A percentile compares a stretch with the other conserved stretches of the same genome.
Evolutionary conservation across 2,329 filamentous ascomycete species (phyloP).

Genomic region (Colletotrichum theobromicola): DNA sequence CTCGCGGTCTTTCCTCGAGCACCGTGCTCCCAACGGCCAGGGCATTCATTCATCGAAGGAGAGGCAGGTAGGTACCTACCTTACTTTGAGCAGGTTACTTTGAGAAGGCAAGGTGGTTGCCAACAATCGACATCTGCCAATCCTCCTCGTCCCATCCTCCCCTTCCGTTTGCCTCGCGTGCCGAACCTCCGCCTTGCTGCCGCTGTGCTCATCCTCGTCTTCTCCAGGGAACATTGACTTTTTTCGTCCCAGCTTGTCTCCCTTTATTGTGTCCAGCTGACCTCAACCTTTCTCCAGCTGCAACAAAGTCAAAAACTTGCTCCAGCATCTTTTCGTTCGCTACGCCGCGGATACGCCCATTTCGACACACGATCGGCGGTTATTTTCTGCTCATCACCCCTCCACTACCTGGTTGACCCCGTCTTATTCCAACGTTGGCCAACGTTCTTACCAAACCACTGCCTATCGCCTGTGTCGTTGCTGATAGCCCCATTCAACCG

Average conservation of each 20-base stretch:
- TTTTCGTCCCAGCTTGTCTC: slow-evolving; percentile 1
- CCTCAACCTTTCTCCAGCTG: slow-evolving; percentile 18
- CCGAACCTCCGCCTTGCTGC: slow-evolving; percentile 4
- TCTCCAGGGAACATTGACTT: background rate
- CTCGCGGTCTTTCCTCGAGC: too few relatives aligned
- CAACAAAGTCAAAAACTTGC: slow-evolving; percentile 17
- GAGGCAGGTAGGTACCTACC: too few relatives aligned
- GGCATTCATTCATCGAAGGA: too few relatives aligned
- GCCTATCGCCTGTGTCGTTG: background rate
- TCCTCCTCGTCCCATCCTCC: slow-evolving; percentile 1
- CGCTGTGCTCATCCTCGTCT: background rate
- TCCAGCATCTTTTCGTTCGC: slow-evolving; percentile 1
- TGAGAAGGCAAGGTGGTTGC: too few relatives aligned
- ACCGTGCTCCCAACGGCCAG: too few relatives aligned
- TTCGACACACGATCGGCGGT: slow-evolving; percentile 13
- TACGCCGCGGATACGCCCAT: background rate
- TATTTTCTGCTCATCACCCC: slow-evolving; percentile 7
- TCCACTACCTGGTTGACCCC: slow-evolving; percentile 11
- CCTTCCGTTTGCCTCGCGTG: background rate
- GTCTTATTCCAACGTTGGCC: background rate
- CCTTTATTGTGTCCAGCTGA: slow-evolving; percentile 17
- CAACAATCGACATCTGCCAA: background rate
- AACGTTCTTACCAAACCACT: background rate
- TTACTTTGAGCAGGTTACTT: too few relatives aligned
- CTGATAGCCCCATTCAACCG: background rate